Base-by-base conservation (phyloP, 805 yeast genomes). In the Candida tallmaniae region DNA sequence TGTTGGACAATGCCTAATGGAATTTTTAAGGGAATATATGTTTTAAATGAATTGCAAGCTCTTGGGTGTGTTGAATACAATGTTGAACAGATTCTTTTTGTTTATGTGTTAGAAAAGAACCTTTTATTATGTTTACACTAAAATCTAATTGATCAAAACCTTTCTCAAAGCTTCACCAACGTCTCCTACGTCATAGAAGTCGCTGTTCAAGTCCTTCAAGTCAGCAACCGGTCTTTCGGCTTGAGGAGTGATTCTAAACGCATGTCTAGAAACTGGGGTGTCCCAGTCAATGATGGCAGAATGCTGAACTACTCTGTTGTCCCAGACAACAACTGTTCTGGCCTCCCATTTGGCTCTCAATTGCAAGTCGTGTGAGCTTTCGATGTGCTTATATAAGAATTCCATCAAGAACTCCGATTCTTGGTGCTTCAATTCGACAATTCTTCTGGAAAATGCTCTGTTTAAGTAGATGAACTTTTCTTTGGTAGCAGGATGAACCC, bases 271-370 rank as follows among this genome's bases (percentile, higher is more conserved):
- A 23, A 69, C 73, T n/a, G 82, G 79, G 29, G 73, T 67, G 44
- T 73, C 81, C 80, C 85, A 83, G 48, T 83, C 89, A 35, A 76
- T 71, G n/a, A 78, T 67, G 9, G 87, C 86, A n/a, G 83, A 65
- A 55, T 83, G 90, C 14, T 73, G 58, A 5, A 78, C 73, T 50
- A 81, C 66, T 53, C 90, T 76, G 66, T 83, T 83, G 51, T 83
- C 90, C 89, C 90, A 83, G 19, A 80, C 57, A 14, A 79, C 85
- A 34, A 83, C 81, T 1, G 87, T 73, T 32, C 73, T 71, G 33
- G 80, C 78, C 50, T 76, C 80, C 83, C 87, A 83, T 37, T 57
- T 68, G 30, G 84, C 83, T 51, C 89, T 73, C 34, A 80, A 63
- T 44, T 81, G 84, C 45, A 80, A 65, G 53, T 80, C 86, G 36